These are phyloP conservation scores for Microbotryomycetes sp. DNA, from an alignment of 1,284 basidiomycete species.

Conservation along the genomic window DNA sequence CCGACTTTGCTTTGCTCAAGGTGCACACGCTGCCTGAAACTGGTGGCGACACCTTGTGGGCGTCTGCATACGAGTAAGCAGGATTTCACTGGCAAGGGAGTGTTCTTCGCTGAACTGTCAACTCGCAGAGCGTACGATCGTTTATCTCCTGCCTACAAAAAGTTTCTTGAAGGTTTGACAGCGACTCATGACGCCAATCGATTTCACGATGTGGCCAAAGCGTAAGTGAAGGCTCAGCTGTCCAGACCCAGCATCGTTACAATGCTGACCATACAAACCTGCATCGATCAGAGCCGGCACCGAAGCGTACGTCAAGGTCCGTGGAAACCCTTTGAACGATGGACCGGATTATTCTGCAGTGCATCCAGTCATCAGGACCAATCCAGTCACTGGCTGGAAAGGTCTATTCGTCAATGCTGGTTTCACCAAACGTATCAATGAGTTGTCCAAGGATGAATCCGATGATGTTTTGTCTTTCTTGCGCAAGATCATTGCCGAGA, in stretches of 20 bases:
- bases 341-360: slow-evolving; percentile 26
- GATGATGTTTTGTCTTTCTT: slow-evolving; percentile 51
- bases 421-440: slow-evolving; percentile 60
- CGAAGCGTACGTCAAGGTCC: neutral
- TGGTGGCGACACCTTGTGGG: slow-evolving; percentile 30
- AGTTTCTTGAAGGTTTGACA: slow-evolving; percentile 25
- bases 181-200: slow-evolving; percentile 2
- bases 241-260: neutral
- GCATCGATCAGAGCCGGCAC: neutral
- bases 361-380: slow-evolving; percentile 42
- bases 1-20: slow-evolving; percentile 33
- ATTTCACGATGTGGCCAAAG: slow-evolving; percentile 10
- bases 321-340: slow-evolving; percentile 22
- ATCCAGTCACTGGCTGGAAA: slow-evolving; percentile 62
- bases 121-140: slow-evolving; percentile 38
- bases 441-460: slow-evolving; percentile 56
- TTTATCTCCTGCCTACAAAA: slow-evolving; percentile 24
- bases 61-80: slow-evolving; percentile 33
- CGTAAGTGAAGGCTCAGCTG: neutral
- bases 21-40: slow-evolving; percentile 3
- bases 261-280: neutral
- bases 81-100: too few relatives aligned
- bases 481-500: slow-evolving; percentile 40
- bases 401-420: slow-evolving; percentile 57
- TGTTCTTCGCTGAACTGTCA: too few relatives aligned